These are phyloP conservation scores for Phellinidium pouzarii DNA, from an alignment of 1,284 basidiomycete species.

Conservation along the genomic window DNA sequence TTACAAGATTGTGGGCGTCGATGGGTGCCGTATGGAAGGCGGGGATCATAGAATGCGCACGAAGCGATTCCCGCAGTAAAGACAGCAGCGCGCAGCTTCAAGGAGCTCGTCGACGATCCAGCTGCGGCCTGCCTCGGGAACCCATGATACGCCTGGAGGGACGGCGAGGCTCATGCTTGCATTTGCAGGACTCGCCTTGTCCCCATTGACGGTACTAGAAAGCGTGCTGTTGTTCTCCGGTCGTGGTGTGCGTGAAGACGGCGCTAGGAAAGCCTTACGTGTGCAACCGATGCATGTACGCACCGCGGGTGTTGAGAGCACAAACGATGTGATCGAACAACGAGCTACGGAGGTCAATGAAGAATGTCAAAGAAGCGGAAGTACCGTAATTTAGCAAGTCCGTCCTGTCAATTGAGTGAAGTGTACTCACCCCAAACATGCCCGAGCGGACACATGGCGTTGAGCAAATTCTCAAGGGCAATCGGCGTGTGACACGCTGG, in stretches of 20 bases:
- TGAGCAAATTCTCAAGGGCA: conserved; percentile 47
- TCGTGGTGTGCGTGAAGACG: conserved; percentile 27
- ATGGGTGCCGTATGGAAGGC: neutral
- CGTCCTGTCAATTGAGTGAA: neutral
- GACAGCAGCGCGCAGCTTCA: conserved; percentile 54
- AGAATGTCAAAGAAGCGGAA: neutral
- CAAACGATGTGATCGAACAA: conserved; percentile 66
- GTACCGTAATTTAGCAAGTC: conserved; percentile 17
- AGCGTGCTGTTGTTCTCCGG: neutral
- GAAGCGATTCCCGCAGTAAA: conserved; percentile 65
- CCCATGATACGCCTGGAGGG: conserved; percentile 27
- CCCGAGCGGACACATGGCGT: conserved; percentile 56
- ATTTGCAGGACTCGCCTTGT: neutral
- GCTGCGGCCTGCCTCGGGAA: conserved; percentile 43
- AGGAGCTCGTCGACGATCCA: conserved; percentile 61
- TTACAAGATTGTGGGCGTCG: neutral
- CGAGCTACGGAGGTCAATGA: no score
- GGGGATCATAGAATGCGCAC: conserved; percentile 42
- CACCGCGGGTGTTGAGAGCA: conserved; percentile 58
- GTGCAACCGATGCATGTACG: conserved; percentile 66
- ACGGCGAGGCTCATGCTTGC: conserved; percentile 11
- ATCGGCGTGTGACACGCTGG: conserved; percentile 60
- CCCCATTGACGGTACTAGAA: neutral
- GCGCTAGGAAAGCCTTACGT: conserved; percentile 60
- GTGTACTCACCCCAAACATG: conserved; percentile 55